Evolutionary conservation across 805 yeast genomes (phyloP), one percentile per base, ranked within the genome.

Genomic region (Pichia scutulata): DNA sequence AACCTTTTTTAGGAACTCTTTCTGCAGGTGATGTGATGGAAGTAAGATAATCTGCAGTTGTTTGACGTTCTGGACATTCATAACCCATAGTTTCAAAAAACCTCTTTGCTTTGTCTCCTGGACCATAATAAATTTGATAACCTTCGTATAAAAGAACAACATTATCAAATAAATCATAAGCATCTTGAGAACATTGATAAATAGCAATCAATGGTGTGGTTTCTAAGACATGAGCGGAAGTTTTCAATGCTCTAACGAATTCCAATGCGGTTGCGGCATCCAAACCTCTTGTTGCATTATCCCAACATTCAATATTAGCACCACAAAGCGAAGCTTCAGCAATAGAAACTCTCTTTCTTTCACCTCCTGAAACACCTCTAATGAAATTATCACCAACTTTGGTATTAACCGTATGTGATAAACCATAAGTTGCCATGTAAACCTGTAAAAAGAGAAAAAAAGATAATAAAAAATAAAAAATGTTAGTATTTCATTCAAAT

Each of bases 261-360:
- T 81, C 85, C 59, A 79, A 69, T 30, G 87, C 87, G 44, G 86
- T 81, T 25, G 86, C 85, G 10, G 86, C 71, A 68, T 82, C 87
- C 57, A 82, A 74, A 63, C 86, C 87, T 71, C 87, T 77, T 22
- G 86, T 82, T 14, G 85, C 77, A 61, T 82, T 82, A 72, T 82
- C 83, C 82, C 83, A 78, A 65, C 80, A 76, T 59, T 78, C 80
- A 41, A 78, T 48, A 46, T 62, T 65, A 28, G 66, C 59, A 45
- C 68, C 70, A 60, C 67, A 64, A 26, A 66, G 56, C 8, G 70
- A 62, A 26, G 64, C 82, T 60, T 80, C 85, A 23, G 82, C 82
- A 63, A 80, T 79, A 18, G 82, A 77, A 21, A 80, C 82, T 69
- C 85, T 72, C 64, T 79, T 80, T 60, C 84, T 71, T 64, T 80